A percentile compares a stretch with the other conserved stretches of the same genome.
Conservation (phyloP, 805 yeast genomes). For the Kregervanrija fluxuum region DNA sequence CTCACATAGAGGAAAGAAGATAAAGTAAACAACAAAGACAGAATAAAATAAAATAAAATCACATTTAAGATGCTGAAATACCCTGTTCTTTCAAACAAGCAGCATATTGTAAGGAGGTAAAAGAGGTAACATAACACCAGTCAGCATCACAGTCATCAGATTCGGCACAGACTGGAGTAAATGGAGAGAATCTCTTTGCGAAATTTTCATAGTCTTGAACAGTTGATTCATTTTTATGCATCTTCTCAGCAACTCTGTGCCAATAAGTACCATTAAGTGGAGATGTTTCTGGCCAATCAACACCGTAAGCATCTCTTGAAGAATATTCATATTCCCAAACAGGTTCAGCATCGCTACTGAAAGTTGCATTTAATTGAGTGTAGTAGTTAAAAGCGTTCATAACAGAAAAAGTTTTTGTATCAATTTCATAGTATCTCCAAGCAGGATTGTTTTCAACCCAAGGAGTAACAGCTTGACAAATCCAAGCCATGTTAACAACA, state of each 20-base stretch:
- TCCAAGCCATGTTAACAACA: conserved; percentile 54
- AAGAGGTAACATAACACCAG: conserved; percentile 36
- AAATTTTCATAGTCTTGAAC: conserved; percentile 44
- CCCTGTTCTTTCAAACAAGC: conserved; percentile 1
- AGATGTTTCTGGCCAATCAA: conserved; percentile 49
- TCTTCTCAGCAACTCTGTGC: conserved; percentile 45
- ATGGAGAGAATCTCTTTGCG: conserved; percentile 50
- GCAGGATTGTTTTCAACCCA: conserved; percentile 54
- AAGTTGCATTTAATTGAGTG: conserved; percentile 53
- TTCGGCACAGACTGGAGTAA: conserved; percentile 41
- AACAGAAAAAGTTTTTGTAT: conserved; percentile 50
- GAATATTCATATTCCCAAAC: conserved; percentile 59
- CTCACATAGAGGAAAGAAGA: too few relatives aligned
- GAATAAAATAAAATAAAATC: too few relatives aligned
- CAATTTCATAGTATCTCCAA: conserved; percentile 68
- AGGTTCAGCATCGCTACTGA: conserved; percentile 50
- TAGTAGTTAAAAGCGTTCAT: conserved; percentile 54
- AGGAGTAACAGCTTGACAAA: conserved; percentile 63
- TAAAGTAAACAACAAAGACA: too few relatives aligned
- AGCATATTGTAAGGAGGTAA: conserved; percentile 28
- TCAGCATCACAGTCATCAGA: conserved; percentile 39
- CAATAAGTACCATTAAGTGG: conserved; percentile 67
- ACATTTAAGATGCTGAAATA: too few relatives aligned
- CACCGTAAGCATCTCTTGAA: conserved; percentile 51
- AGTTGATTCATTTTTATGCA: conserved; percentile 34